phyloP scores from a whole-genome alignment of 2,329 filamentous ascomycete species.

The Pestalotiopsis sp. region DNA sequence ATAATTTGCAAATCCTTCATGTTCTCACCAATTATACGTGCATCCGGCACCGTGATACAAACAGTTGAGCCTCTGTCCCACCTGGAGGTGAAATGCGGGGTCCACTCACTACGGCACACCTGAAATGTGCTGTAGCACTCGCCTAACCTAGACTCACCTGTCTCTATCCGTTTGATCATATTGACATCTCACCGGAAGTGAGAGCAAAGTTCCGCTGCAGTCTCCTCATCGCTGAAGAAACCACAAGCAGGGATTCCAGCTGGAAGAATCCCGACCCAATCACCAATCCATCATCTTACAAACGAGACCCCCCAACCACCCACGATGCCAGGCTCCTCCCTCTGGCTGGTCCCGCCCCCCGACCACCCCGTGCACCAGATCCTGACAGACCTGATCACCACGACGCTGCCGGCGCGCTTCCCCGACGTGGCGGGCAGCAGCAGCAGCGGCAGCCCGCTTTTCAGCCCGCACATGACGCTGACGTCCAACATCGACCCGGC shows the following conservation, averaged over 20 bases:
- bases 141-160: too few relatives aligned
- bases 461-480: slow-evolving; percentile 33
- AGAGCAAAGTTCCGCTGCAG: too few relatives aligned
- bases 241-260: background rate
- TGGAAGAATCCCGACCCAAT: background rate
- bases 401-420: slow-evolving; percentile 27
- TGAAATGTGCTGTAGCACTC: too few relatives aligned
- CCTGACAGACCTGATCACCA: slow-evolving; percentile 9
- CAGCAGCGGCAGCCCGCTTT: slow-evolving; percentile 18
- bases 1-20: too few relatives aligned
- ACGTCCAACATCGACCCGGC: slow-evolving; percentile 28
- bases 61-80: too few relatives aligned
- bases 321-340: slow-evolving; percentile 33
- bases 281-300: background rate
- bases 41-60: too few relatives aligned
- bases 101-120: too few relatives aligned
- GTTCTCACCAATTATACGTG: too few relatives aligned
- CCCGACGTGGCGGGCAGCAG: slow-evolving; percentile 19
- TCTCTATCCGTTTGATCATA: too few relatives aligned
- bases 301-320: background rate
- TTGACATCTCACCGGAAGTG: too few relatives aligned
- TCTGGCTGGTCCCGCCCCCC: slow-evolving; percentile 33
- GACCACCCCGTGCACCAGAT: slow-evolving; percentile 24
- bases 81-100: too few relatives aligned
- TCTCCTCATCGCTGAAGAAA: background rate